Evolutionary conservation across 371 early-diverging fungal genomes (phyloP).

Genomic region (Actinomucor elegans): DNA sequence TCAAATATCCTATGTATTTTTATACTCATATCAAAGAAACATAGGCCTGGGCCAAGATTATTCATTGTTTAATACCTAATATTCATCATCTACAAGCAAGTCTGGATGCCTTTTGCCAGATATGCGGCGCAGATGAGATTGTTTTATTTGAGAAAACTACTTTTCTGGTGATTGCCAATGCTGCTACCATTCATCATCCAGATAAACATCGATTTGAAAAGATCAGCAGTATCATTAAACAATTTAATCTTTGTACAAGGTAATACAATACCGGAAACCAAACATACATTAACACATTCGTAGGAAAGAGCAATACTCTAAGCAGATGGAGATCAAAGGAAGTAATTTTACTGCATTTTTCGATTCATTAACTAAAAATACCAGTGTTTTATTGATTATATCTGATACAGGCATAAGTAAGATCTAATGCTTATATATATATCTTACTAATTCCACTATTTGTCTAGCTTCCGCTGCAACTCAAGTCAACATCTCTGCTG

Average conservation of each 20-base stretch:
- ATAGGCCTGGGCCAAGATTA: slow-evolving; percentile 94
- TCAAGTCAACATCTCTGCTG: slow-evolving; percentile 78
- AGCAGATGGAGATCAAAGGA: slow-evolving; percentile 80
- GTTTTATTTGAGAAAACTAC: slow-evolving; percentile 93
- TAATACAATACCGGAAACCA: slow-evolving; percentile 18
- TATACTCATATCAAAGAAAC: background rate
- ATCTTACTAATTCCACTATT: background rate
- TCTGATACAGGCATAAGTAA: slow-evolving; percentile 87
- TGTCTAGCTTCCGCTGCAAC: slow-evolving; percentile 79
- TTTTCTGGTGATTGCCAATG: slow-evolving; percentile 89
- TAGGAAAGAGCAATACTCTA: slow-evolving; percentile 19
- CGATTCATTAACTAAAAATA: slow-evolving; percentile 89
- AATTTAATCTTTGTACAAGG: slow-evolving; percentile 86
- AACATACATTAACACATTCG: background rate
- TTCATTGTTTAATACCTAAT: slow-evolving; percentile 91
- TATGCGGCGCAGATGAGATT: slow-evolving; percentile 92
- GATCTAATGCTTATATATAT: slow-evolving; percentile 19
- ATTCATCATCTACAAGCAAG: slow-evolving; percentile 76
- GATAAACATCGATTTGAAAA: slow-evolving; percentile 88
- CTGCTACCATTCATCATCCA: slow-evolving; percentile 54
- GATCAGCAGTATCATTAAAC: slow-evolving; percentile 92
- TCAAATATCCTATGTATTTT: background rate
- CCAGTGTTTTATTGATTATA: slow-evolving; percentile 88
- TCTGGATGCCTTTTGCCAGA: slow-evolving; percentile 71
- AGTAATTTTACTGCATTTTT: slow-evolving; percentile 82